phyloP scores from a whole-genome alignment of 257 asterid genomes.

The Scutellaria galericulata region DNA sequence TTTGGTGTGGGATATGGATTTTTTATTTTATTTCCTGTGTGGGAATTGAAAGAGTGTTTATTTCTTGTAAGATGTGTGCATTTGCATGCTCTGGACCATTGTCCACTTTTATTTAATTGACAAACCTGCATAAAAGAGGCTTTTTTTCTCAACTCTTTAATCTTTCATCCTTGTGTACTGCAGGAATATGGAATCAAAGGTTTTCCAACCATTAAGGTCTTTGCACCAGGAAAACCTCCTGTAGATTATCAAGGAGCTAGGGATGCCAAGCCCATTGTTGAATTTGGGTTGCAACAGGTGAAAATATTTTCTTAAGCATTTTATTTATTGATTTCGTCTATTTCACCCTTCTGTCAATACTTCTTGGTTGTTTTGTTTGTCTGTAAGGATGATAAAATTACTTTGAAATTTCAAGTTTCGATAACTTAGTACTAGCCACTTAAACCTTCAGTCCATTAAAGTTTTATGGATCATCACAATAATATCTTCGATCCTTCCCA shows the following conservation, averaged over 20 bases:
- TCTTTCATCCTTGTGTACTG: slow-evolving; percentile 28
- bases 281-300: slow-evolving; percentile 76
- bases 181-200: slow-evolving; percentile 93
- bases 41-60: background rate
- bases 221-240: slow-evolving; percentile 89
- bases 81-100: background rate
- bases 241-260: slow-evolving; percentile 93
- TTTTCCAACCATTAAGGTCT: slow-evolving; percentile 94
- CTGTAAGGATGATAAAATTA: background rate
- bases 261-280: slow-evolving; percentile 82
- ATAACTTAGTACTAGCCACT: background rate
- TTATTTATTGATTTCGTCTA: background rate
- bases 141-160: background rate
- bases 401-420: slow-evolving; percentile 15
- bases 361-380: slow-evolving; percentile 8
- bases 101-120: background rate
- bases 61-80: background rate
- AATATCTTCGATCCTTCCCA: background rate
- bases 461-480: slow-evolving; percentile 10
- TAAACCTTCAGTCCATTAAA: background rate
- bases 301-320: slow-evolving; percentile 8
- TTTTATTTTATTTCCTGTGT: background rate
- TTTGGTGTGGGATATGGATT: background rate
- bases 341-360: slow-evolving; percentile 11
- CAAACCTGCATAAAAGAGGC: slow-evolving; percentile 6